These are phyloP conservation scores for Colletotrichum lindemuthianum DNA, from an alignment of 2,329 filamentous ascomycete genomes.

Conservation along the genomic window DNA sequence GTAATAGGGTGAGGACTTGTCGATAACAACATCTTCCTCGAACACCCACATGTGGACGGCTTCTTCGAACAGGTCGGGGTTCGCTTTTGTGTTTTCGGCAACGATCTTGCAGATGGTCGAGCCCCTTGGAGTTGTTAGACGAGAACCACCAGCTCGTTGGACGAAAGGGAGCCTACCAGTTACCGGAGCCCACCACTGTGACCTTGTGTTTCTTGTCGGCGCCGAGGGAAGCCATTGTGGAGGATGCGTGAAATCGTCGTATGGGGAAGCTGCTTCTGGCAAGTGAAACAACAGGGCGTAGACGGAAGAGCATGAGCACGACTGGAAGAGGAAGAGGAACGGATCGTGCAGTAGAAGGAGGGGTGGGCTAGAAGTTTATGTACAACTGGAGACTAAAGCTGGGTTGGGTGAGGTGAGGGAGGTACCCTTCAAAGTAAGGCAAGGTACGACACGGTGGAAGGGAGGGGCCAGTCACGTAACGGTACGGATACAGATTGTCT, in stretches of 20 bases:
- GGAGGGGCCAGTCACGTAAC: conserved; percentile 12
- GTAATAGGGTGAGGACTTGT: conserved; percentile 79
- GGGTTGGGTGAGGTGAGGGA: conserved; percentile 8
- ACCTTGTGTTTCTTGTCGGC: conserved; percentile 86
- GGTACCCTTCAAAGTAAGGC: not conserved
- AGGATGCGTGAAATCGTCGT: conserved; percentile 21
- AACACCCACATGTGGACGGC: conserved; percentile 99
- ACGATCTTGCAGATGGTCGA: conserved; percentile 98
- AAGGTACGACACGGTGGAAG: conserved; percentile 11
- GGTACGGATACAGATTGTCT: not conserved
- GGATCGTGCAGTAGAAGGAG: not conserved
- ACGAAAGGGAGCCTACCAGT: conserved; percentile 72
- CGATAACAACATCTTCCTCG: conserved; percentile 85
- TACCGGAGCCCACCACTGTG: conserved; percentile 93
- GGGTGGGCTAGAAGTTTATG: conserved; percentile 26
- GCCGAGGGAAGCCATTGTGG: conserved; percentile 50
- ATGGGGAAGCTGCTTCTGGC: conserved; percentile 29
- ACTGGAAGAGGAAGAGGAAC: not conserved
- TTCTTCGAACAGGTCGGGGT: conserved; percentile 85
- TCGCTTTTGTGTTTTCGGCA: conserved; percentile 85
- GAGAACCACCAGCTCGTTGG: not conserved
- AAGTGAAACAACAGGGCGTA: conserved; percentile 30
- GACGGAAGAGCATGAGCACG: conserved; percentile 36
- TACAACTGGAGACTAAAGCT: conserved; percentile 8
- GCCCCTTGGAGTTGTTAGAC: conserved; percentile 68